Conservation (phyloP, 768 basidiomycete species). For the Mycena capillaripes region DNA sequence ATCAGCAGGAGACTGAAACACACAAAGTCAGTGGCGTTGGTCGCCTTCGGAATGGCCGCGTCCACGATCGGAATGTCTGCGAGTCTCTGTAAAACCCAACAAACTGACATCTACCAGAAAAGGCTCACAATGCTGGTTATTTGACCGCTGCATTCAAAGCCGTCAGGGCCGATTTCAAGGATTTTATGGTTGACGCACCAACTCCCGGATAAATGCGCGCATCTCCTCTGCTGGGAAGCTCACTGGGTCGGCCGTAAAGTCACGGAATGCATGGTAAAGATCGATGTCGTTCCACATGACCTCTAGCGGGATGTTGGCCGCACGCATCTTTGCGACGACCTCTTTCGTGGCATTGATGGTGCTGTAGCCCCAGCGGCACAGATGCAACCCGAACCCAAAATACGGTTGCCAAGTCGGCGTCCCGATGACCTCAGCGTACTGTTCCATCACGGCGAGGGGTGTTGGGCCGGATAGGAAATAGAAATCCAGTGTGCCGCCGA, state of each 20-base stretch:
- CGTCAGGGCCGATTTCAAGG: not conserved
- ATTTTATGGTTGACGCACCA: slow-evolving; percentile 59
- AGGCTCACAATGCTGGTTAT: slow-evolving; percentile 63
- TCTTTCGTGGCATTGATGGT: slow-evolving; percentile 53
- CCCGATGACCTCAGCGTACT: slow-evolving; percentile 78
- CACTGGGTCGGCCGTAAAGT: slow-evolving; percentile 78
- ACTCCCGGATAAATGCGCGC: slow-evolving; percentile 63
- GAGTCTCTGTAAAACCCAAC: not conserved
- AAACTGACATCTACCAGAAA: too few species aligned
- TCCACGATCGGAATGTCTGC: slow-evolving; percentile 83
- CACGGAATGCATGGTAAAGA: slow-evolving; percentile 75
- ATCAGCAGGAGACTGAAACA: slow-evolving; percentile 44
- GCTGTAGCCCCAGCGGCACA: slow-evolving; percentile 64
- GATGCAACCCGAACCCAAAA: slow-evolving; percentile 86
- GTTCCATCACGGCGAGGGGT: slow-evolving; percentile 73
- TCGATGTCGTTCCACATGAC: slow-evolving; percentile 89
- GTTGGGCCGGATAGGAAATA: slow-evolving; percentile 82
- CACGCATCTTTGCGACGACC: slow-evolving; percentile 64
- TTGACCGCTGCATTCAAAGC: slow-evolving; percentile 36
- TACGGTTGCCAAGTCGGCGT: slow-evolving; percentile 79
- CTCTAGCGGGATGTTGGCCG: slow-evolving; percentile 85
- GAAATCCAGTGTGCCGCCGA: slow-evolving; percentile 84
- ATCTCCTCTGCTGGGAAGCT: slow-evolving; percentile 71
- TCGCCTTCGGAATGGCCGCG: slow-evolving; percentile 68
- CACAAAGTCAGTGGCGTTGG: slow-evolving; percentile 75